These are phyloP conservation scores for Durio zibethinus DNA, from an alignment of 345 rosid genomes.

Conservation along the genomic window DNA sequence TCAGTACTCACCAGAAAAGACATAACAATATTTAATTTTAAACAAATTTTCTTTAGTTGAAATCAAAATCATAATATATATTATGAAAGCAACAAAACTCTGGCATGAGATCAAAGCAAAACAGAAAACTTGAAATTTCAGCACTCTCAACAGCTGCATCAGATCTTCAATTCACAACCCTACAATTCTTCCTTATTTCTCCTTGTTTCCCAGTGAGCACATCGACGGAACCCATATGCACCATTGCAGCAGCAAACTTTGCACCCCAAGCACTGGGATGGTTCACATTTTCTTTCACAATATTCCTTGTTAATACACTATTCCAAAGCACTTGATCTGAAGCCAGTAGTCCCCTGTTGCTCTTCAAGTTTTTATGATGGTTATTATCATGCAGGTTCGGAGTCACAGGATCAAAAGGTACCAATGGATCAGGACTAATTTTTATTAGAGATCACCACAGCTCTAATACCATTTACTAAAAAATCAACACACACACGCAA, in stretches of 20 bases:
- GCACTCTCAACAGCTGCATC: background rate
- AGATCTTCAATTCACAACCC: slow-evolving; percentile 6
- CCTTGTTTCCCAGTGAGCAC: slow-evolving; percentile 10
- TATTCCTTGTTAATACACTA: background rate
- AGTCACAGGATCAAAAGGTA: background rate
- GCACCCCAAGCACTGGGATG: background rate
- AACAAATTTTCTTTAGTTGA: too few species aligned
- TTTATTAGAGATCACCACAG: too few species aligned
- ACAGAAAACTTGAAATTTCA: too few species aligned
- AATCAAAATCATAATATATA: too few species aligned
- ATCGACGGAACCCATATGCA: slow-evolving; percentile 14
- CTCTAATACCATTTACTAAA: too few species aligned
- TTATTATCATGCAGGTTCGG: slow-evolving; percentile 7
- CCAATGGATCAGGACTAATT: background rate
- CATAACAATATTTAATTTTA: too few species aligned
- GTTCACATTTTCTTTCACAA: slow-evolving; percentile 34
- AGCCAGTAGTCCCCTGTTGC: background rate
- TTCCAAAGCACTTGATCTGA: slow-evolving; percentile 1
- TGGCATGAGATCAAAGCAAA: background rate
- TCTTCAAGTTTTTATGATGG: slow-evolving; percentile 1
- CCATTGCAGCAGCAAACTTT: slow-evolving; percentile 4
- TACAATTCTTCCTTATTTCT: slow-evolving; percentile 15
- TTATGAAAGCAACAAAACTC: too few species aligned
- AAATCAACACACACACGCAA: too few species aligned
- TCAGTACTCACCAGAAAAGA: too few species aligned